Evolutionary conservation across 257 asterid genomes (phyloP).

Genomic region (Ligustrum vulgare): DNA sequence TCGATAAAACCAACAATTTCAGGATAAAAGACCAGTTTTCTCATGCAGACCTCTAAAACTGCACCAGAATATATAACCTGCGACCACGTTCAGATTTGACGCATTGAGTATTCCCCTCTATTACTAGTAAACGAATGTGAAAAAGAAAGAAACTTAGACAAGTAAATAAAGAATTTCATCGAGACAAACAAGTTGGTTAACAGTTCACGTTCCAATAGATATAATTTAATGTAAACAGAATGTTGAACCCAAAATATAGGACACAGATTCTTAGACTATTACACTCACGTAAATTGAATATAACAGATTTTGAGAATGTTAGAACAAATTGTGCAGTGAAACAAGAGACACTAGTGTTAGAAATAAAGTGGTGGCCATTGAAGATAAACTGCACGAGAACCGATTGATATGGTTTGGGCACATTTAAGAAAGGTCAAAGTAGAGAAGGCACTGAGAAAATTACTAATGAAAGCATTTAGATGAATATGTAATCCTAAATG

Average conservation of each 20-base stretch:
- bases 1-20: constrained; percentile 86
- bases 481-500: not conserved
- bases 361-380: not conserved
- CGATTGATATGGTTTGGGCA: not conserved
- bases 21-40: constrained; percentile 92
- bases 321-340: not conserved
- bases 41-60: constrained; percentile 89
- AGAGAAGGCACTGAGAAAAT: not conserved
- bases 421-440: not conserved
- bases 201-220: not conserved
- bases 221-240: not conserved
- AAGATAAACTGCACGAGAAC: not conserved
- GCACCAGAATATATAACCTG: constrained; percentile 83
- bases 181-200: not conserved
- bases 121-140: too few relatives aligned
- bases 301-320: not conserved
- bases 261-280: not conserved
- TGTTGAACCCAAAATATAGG: not conserved
- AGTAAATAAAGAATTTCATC: not conserved
- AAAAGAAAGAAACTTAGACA: not conserved
- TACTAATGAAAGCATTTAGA: not conserved
- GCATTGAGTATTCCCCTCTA: not conserved
- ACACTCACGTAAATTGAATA: not conserved
- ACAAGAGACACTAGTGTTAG: not conserved
- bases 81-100: constrained; percentile 16